These are phyloP conservation scores for Pyrrhoderma lamaoense DNA, from an alignment of 1,284 basidiomycete genomes.

Conservation along the genomic window DNA sequence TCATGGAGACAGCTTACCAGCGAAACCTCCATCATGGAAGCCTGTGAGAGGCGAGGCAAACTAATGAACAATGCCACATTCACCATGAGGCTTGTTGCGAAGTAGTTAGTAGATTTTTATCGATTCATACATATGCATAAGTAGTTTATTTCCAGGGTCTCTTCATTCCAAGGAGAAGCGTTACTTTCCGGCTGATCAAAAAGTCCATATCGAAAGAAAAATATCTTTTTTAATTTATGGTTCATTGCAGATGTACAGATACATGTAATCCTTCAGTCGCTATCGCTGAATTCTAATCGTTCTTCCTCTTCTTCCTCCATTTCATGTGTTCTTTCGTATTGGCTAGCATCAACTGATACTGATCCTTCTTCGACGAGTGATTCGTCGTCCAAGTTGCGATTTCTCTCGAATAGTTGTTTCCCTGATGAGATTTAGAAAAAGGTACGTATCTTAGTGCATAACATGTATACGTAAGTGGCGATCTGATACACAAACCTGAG, in stretches of 20 bases:
- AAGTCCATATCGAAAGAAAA: no score
- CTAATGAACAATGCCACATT: neutral
- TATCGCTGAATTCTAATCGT: slow-evolving; percentile 70
- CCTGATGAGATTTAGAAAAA: slow-evolving; percentile 38
- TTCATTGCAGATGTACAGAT: neutral
- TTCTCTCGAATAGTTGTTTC: slow-evolving; percentile 82
- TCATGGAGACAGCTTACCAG: slow-evolving; percentile 48
- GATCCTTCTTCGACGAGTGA: slow-evolving; percentile 74
- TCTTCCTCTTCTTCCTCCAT: slow-evolving; percentile 59
- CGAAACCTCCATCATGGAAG: slow-evolving; percentile 25
- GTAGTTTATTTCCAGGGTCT: no score
- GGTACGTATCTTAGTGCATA: neutral
- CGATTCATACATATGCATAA: neutral
- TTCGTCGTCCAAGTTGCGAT: slow-evolving; percentile 66
- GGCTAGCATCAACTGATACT: slow-evolving; percentile 78
- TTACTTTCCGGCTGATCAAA: no score
- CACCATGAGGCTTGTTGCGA: slow-evolving; percentile 1
- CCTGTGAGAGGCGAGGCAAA: slow-evolving; percentile 16
- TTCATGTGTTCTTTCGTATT: slow-evolving; percentile 68
- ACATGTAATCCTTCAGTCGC: slow-evolving; percentile 45
- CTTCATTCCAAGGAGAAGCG: no score
- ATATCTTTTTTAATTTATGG: neutral
- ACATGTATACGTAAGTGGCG: neutral
- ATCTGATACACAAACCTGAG: slow-evolving; percentile 49
- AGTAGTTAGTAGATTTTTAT: slow-evolving; percentile 4